Evolutionary conservation across 2,329 filamentous ascomycete genomes (phyloP), one percentile per base, ranked within the genome.

Genomic region (Aspergillus thermomutatus): DNA sequence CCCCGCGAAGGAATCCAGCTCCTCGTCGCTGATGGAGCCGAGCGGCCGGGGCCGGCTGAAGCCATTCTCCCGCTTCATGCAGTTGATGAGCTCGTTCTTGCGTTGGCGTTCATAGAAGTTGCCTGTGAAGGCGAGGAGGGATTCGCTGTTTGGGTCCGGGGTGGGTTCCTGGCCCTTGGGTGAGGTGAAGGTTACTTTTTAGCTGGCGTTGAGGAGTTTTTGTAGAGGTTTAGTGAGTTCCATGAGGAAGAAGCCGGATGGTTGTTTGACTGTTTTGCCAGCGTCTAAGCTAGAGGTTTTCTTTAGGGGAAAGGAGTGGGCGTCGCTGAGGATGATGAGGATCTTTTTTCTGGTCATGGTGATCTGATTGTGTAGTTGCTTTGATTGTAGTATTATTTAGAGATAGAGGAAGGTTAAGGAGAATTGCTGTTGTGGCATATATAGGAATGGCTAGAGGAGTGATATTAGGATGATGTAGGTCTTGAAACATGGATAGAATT

Each of bases 101-200:
- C 72, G 69, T 23, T 68, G 64, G 26, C 74, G 75, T 57, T 78
- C 75, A 63, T 77, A 77, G 63, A 74, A 77, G 62, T 79, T 79
- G n/a, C 77, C 77, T 3, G 72, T 76, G 54, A 78, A 79, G 3
- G 76, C 74, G 17, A 74, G 64, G 0, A 79, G 70, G 3, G 69
- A 72, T 56, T 74, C 68, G 59, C 75, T 77, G 60, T 73, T 72
- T 0, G 77, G 77, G 49, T 80, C 77, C 19, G 77, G 70, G 1
- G 66, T 64, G 0, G 78, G 77, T 43, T 77, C 71, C 27, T 71
- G 68, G 58, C 77, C 78, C 47, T 72, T 62, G 0, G 78, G 77
- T 0, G 75, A 77, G n/a, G 77, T 74, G 58, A 80, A 80, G 10
- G 75, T 78, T 25, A 79, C 70, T 63, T 79, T 72, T 61, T 77